Conservation (phyloP, 176 grass and related monocot genomes). For the Chloris gayana region DNA sequence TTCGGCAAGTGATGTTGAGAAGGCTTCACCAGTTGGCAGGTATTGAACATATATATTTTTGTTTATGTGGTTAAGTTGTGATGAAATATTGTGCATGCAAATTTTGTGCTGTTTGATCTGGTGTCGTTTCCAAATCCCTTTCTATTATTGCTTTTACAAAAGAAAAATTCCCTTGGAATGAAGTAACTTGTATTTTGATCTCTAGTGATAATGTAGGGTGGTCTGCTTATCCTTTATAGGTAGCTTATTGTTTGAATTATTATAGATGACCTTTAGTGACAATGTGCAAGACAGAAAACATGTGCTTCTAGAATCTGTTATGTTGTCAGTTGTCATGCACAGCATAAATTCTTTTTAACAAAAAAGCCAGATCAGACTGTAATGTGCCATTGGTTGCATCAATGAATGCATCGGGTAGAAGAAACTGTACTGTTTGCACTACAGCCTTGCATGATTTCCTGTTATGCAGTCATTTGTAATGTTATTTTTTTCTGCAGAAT, state of each 20-base stretch:
- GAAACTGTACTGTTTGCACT: slow-evolving; percentile 1
- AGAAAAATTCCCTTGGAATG: not conserved
- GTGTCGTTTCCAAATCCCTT: not conserved
- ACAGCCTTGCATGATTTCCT: not conserved
- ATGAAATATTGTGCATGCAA: not conserved
- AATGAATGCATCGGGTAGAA: not conserved
- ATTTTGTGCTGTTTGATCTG: slow-evolving; percentile 22
- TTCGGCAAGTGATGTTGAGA: slow-evolving; percentile 66
- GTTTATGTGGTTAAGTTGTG: not conserved
- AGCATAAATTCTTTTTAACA: not conserved
- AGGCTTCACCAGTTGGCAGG: slow-evolving; percentile 63
- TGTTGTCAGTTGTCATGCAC: not conserved
- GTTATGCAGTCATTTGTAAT: not conserved
- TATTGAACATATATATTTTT: slow-evolving; percentile 32
- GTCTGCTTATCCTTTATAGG: not conserved
- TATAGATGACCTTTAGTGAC: not conserved
- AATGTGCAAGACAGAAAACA: not conserved
- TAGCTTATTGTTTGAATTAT: not conserved
- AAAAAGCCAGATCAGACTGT: not conserved
- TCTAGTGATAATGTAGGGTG: not conserved
- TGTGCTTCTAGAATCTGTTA: not conserved
- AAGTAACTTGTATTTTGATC: too few species aligned
- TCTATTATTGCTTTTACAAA: not conserved
- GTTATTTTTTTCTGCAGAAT: too few species aligned
- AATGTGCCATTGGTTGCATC: slow-evolving; percentile 12